Evolutionary conservation across 768 basidiomycete genomes (phyloP).

Genomic region (Lentinula raphanica): DNA sequence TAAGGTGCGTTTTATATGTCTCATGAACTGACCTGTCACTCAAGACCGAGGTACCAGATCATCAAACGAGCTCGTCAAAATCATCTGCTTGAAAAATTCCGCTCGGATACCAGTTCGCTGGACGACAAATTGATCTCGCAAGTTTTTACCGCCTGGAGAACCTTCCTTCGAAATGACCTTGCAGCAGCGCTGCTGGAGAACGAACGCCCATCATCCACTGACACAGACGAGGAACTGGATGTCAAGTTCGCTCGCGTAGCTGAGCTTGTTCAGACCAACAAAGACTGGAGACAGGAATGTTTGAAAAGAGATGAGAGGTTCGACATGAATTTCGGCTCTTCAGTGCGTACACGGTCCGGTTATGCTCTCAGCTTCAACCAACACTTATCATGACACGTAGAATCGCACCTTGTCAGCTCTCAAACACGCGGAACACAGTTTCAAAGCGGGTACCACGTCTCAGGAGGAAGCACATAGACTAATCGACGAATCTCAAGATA

Average conservation of each 20-base stretch:
- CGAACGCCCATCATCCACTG: conserved; percentile 31
- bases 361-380: neutral
- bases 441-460: conserved; percentile 36
- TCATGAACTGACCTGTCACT: neutral
- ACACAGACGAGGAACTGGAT: conserved; percentile 41
- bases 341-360: conserved; percentile 46
- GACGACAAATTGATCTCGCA: conserved; percentile 52
- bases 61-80: conserved; percentile 86
- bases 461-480: conserved; percentile 47
- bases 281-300: conserved; percentile 64
- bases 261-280: conserved; percentile 40
- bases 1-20: conserved; percentile 56
- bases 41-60: conserved; percentile 52
- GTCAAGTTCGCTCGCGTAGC: conserved; percentile 51
- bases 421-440: conserved; percentile 36
- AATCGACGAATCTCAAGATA: conserved; percentile 71
- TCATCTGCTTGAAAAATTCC: conserved; percentile 61
- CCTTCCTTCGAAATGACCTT: conserved; percentile 59
- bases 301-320: conserved; percentile 86
- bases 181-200: conserved; percentile 53
- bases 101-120: conserved; percentile 46
- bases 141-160: conserved; percentile 59
- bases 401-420: conserved; percentile 49
- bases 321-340: conserved; percentile 76
- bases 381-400: conserved; percentile 27